Percentiles rank a stretch among this genome's conserved stretches.
Conservation (phyloP, 345 rosid species). For the Excoecaria agallocha region DNA sequence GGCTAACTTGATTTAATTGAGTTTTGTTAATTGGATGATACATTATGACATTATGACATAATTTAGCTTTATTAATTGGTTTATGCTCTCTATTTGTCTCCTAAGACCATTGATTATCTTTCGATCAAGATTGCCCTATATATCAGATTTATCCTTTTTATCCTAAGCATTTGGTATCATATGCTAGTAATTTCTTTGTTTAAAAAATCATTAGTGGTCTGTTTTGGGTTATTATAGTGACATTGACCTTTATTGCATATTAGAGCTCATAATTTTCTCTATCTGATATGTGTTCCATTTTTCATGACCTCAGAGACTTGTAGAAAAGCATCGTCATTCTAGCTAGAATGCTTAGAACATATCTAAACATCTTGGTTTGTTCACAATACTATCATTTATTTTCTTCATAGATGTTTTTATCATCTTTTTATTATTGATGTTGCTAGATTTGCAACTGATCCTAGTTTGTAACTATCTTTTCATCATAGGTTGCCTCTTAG, state of each 20-base stretch:
- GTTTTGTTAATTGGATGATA: too few species aligned
- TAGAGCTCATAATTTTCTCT: constrained; percentile 6
- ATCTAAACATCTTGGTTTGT: constrained; percentile 83
- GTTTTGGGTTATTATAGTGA: background rate
- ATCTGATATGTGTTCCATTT: constrained; percentile 8
- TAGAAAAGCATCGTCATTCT: constrained; percentile 57
- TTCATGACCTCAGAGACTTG: constrained; percentile 54
- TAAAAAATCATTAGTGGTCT: background rate
- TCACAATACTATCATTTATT: constrained; percentile 14
- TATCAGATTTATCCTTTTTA: constrained; percentile 70
- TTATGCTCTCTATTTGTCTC: constrained; percentile 73
- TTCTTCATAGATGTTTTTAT: background rate
- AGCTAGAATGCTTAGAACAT: constrained; percentile 89
- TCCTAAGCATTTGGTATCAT: constrained; percentile 69
- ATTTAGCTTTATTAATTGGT: too few species aligned
- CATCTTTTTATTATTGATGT: background rate
- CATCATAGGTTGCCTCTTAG: background rate
- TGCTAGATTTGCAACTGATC: constrained; percentile 6
- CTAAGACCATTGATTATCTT: constrained; percentile 57
- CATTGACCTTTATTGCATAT: background rate
- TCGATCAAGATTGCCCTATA: constrained; percentile 91
- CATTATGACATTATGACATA: too few species aligned
- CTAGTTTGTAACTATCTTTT: background rate
- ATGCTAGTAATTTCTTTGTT: background rate
- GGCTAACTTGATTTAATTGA: too few species aligned